Conservation (phyloP, 116 monocot species). For the Papilionanthe hybrid region DNA sequence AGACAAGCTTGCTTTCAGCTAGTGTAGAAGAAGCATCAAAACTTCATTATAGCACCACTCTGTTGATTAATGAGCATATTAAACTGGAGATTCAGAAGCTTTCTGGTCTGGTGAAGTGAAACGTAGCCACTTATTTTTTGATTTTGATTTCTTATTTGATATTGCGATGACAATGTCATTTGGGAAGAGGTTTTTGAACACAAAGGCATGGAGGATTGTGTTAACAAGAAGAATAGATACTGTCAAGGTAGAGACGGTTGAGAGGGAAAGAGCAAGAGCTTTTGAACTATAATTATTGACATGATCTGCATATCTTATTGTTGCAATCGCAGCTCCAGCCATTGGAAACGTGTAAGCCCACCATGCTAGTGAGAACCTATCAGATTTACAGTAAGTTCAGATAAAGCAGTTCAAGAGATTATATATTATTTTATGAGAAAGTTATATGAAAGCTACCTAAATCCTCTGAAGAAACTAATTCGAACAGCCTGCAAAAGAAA, state of each 20-base stretch:
- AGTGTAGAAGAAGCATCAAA: too few species aligned
- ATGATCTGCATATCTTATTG: constrained; percentile 5
- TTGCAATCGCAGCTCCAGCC: constrained; percentile 9
- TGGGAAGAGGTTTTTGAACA: constrained; percentile 5
- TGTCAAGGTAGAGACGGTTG: neutral
- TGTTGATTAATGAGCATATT: neutral
- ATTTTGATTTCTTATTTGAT: neutral
- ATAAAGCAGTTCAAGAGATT: neutral
- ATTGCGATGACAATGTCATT: constrained; percentile 17
- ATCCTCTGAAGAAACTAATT: constrained; percentile 9
- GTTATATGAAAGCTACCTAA: neutral
- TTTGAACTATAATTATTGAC: neutral
- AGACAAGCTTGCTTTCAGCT: too few species aligned
- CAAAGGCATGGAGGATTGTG: constrained; percentile 8
- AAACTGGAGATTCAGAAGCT: neutral
- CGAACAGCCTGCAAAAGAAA: neutral
- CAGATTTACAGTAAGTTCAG: neutral
- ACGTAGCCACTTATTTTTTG: neutral
- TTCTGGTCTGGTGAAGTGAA: neutral
- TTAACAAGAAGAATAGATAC: neutral
- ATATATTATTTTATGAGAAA: neutral
- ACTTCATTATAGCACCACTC: too few species aligned
- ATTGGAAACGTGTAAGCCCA: constrained; percentile 21
- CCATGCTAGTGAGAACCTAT: constrained; percentile 11
- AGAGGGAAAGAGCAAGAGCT: neutral